phyloP scores from a whole-genome alignment of 225 moss, liverwort and hornwort species.

The Bryum argenteum region DNA sequence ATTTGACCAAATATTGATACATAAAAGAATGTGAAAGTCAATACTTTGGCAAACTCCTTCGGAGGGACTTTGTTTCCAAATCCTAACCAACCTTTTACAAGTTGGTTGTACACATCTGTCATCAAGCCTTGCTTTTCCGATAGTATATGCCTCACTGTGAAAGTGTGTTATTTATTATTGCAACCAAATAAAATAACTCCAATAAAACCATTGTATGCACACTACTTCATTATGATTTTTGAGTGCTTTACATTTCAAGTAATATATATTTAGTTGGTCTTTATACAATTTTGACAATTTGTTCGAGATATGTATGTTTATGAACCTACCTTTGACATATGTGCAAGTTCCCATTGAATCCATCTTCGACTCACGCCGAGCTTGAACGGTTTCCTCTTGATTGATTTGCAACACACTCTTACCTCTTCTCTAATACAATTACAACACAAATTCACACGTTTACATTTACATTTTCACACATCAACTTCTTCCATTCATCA shows the following conservation, averaged over 20 bases:
- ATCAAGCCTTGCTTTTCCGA: conserved; percentile 49
- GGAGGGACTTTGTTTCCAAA: conserved; percentile 50
- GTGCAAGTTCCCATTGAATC: conserved; percentile 57
- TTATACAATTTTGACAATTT: no score
- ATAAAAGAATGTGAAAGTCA: background rate
- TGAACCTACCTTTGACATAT: conserved; percentile 46
- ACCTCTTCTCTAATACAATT: conserved; percentile 37
- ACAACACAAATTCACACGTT: conserved; percentile 14
- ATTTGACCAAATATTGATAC: background rate
- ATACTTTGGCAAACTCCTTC: conserved; percentile 47
- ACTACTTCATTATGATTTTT: no score
- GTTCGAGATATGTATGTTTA: background rate
- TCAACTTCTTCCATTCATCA: conserved; percentile 9
- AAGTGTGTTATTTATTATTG: background rate
- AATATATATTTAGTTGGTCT: no score
- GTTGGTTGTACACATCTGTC: conserved; percentile 42
- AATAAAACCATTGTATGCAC: background rate
- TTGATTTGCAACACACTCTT: conserved; percentile 41
- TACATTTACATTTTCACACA: background rate
- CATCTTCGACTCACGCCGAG: conserved; percentile 49
- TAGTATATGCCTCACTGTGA: conserved; percentile 53
- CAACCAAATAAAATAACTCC: background rate
- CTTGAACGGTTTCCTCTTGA: conserved; percentile 36
- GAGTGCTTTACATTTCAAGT: no score
- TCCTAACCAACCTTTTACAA: conserved; percentile 39